Conservation (phyloP, 768 basidiomycete species). For the Plicaturopsis crispa region DNA sequence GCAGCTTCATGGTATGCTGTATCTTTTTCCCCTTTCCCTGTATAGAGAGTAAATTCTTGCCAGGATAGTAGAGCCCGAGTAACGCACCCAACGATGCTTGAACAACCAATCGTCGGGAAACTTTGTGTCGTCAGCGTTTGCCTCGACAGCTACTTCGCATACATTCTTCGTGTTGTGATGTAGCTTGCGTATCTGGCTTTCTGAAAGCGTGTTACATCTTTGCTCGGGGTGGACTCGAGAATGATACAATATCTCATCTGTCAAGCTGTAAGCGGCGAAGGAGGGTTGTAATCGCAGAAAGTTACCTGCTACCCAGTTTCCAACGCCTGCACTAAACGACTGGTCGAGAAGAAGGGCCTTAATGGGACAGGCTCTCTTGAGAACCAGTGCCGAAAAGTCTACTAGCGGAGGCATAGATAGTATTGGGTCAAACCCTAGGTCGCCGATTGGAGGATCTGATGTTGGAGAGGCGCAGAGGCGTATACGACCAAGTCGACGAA, state of each 20-base stretch:
- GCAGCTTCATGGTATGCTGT: constrained; percentile 43
- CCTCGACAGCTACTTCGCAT: constrained; percentile 53
- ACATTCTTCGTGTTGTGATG: constrained; percentile 48
- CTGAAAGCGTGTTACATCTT: constrained; percentile 46
- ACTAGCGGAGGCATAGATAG: constrained; percentile 54
- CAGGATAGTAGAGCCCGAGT: constrained; percentile 6
- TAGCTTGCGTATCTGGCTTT: constrained; percentile 39
- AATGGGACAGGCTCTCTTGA: constrained; percentile 54
- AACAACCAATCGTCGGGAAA: constrained; percentile 69
- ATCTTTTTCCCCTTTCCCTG: constrained; percentile 55
- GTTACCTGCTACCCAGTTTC: constrained; percentile 77
- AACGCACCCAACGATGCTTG: constrained; percentile 58
- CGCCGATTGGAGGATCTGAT: constrained; percentile 61
- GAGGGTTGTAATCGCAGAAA: not conserved
- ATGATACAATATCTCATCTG: constrained; percentile 72
- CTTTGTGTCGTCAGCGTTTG: constrained; percentile 58
- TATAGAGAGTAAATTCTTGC: constrained; percentile 4
- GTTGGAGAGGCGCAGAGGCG: constrained; percentile 52
- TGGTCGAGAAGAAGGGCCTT: constrained; percentile 77
- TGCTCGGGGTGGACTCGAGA: constrained; percentile 67
- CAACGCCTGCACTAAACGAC: constrained; percentile 73
- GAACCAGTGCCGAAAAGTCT: constrained; percentile 39
- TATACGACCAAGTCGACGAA: constrained; percentile 63
- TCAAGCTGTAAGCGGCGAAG: no score
- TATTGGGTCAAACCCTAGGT: constrained; percentile 73